Base-by-base conservation (phyloP, 306 rosid genomes). In the Mimosa bimucronata region DNA sequence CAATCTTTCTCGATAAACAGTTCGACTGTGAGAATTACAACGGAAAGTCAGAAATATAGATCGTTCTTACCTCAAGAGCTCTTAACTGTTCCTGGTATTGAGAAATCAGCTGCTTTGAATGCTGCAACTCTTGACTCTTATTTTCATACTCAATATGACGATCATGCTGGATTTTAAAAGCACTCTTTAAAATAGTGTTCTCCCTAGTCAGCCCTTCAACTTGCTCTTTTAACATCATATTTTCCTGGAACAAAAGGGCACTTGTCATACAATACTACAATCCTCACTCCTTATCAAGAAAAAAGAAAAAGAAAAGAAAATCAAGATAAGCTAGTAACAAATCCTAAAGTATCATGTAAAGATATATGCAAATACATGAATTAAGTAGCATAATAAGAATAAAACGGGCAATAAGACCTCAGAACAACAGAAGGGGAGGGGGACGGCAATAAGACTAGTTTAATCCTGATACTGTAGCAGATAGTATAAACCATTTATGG, bases 31-130 rank as follows among this genome's bases (percentile, higher is more conserved):
- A 38, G 45, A 55, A 53, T 57, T 45, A 71, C 30, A 61, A 77
- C 5, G 30, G 25, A 40, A 34, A 34, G 5, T 0, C 38, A 34
- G 38, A 34, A 62, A 55, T 23, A 82, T 77, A 75, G 80, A 29
- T 38, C 1, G 80, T 70, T 52, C 92, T 74, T 16, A 94, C 97
- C 98, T 95, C 98, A 21, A 92, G 91, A 18, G 85, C 90, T 87
- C 94, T 88, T 73, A 91, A 69, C 85, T 92, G 98, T 71, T 91
- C 98, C 82, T 95, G 97, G 80, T 95, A 92, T 67, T 95, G 97
- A 85, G 98, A 75, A 18, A 85, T 86, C 83, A 89, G 67, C 86
- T 91, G 96, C 90, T 89, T 92, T 86, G 91, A 78, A 68, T 91
- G 90, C 80, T 88, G 94, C 85, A 92, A 78, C 83, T 95, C 98